Evolutionary conservation across 345 rosid species (phyloP).

Genomic region (Aquilaria yunnanensis): DNA sequence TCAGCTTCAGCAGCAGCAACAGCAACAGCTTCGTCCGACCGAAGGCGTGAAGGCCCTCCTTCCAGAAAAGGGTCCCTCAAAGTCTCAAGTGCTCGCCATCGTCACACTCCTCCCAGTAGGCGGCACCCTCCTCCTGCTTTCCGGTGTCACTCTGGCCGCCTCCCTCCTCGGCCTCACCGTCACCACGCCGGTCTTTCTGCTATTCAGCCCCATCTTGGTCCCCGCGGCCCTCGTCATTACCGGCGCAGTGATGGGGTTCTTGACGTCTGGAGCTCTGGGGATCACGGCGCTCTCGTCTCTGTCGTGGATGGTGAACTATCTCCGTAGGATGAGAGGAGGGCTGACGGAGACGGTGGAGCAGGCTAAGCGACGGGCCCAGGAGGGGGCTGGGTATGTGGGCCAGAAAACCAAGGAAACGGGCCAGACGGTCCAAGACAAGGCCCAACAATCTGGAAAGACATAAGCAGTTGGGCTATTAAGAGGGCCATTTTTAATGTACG

Average conservation of each 20-base stretch:
- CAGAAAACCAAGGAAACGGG: conserved; percentile 50
- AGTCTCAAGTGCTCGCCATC: conserved; percentile 27
- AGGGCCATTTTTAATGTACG: too few species aligned
- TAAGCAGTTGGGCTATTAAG: too few species aligned
- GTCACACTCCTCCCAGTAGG: conserved; percentile 33
- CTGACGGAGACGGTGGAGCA: conserved; percentile 35
- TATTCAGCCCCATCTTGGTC: conserved; percentile 57
- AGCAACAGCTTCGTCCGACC: background rate
- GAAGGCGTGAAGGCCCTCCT: background rate
- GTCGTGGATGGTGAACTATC: conserved; percentile 37
- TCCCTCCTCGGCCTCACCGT: conserved; percentile 34
- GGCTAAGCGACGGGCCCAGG: conserved; percentile 40
- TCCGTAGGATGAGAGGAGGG: conserved; percentile 15
- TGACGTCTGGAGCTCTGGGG: conserved; percentile 44
- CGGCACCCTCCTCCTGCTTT: conserved; percentile 35
- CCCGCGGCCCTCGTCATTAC: conserved; percentile 48
- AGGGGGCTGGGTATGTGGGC: conserved; percentile 31
- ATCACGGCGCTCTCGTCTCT: conserved; percentile 41
- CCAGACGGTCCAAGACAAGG: conserved; percentile 32
- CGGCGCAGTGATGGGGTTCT: conserved; percentile 30
- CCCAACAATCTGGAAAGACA: conserved; percentile 22
- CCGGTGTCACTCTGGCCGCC: conserved; percentile 36
- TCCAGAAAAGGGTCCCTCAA: background rate
- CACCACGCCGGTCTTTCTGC: conserved; percentile 37
- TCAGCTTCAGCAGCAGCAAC: background rate